Conservation (phyloP, 1,139 yeast species). For the Taphrina communis region DNA sequence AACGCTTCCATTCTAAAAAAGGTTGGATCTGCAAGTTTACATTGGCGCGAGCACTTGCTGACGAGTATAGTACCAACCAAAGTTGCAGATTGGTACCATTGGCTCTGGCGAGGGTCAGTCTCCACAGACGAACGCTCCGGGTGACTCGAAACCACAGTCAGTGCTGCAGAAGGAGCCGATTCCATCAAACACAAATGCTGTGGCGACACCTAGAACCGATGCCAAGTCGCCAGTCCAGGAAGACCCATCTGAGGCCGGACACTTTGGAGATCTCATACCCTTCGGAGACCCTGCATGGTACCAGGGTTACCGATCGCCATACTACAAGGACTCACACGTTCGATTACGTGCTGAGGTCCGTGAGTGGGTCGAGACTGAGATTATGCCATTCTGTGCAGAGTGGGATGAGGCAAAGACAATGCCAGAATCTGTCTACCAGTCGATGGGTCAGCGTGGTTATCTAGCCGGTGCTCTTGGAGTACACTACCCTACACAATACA, state of each 20-base stretch:
- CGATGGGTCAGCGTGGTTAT: slow-evolving; percentile 47
- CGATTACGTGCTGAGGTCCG: slow-evolving; percentile 54
- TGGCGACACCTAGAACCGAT: slow-evolving; percentile 16
- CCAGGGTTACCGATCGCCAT: slow-evolving; percentile 54
- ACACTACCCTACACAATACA: slow-evolving; percentile 51
- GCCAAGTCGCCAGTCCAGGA: slow-evolving; percentile 26
- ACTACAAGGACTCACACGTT: slow-evolving; percentile 54
- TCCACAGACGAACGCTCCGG: slow-evolving; percentile 15
- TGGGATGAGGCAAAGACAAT: slow-evolving; percentile 56
- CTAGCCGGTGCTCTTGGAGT: slow-evolving; percentile 51
- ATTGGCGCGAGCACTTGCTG: background rate
- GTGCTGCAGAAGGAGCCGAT: slow-evolving; percentile 20
- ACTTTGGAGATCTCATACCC: slow-evolving; percentile 56
- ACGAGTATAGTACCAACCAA: slow-evolving; percentile 50
- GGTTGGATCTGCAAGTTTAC: background rate
- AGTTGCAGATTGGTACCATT: slow-evolving; percentile 52
- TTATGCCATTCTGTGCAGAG: slow-evolving; percentile 55
- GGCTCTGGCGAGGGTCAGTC: slow-evolving; percentile 41
- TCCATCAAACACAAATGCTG: slow-evolving; percentile 33
- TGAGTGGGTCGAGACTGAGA: slow-evolving; percentile 54
- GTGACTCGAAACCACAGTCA: slow-evolving; percentile 22
- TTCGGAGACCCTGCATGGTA: slow-evolving; percentile 58
- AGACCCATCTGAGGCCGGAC: slow-evolving; percentile 43
- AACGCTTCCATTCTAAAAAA: slow-evolving; percentile 55
- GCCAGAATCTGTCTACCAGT: slow-evolving; percentile 48